Evolutionary conservation across 371 early-diverging fungal species (phyloP).

Genomic region (Mucor irregularis): DNA sequence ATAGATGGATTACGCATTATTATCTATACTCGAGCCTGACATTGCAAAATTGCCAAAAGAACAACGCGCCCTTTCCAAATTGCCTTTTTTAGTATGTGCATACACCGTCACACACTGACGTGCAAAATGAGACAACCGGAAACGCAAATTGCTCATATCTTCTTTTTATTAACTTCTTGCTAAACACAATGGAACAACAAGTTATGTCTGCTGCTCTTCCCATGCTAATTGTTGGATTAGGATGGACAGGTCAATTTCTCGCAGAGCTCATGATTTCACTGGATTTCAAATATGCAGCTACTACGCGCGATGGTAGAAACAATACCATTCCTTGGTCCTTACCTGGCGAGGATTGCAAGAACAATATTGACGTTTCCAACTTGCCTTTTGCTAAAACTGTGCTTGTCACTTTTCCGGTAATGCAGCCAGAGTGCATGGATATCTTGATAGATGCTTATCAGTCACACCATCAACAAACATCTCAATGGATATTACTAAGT

Average conservation of each 20-base stretch:
- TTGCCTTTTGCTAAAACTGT: constrained; percentile 42
- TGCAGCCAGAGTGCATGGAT: constrained; percentile 24
- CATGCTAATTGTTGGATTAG: constrained; percentile 44
- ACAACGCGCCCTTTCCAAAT: neutral
- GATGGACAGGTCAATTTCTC: constrained; percentile 52
- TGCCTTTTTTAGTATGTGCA: neutral
- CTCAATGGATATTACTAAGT: constrained; percentile 45
- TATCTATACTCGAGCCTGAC: too few species aligned
- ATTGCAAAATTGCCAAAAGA: too few species aligned
- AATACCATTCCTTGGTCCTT: constrained; percentile 41
- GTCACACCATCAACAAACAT: constrained; percentile 4
- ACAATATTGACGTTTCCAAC: constrained; percentile 19
- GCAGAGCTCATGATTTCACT: constrained; percentile 22
- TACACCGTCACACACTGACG: constrained; percentile 3
- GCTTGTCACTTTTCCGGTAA: constrained; percentile 43
- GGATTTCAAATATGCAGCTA: constrained; percentile 36
- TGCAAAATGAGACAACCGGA: neutral
- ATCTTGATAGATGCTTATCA: constrained; percentile 35
- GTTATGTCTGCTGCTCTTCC: constrained; percentile 25
- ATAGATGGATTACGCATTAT: neutral
- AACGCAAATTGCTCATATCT: constrained; percentile 6
- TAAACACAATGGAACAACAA: constrained; percentile 24
- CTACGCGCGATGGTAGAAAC: constrained; percentile 48
- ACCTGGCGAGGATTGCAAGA: neutral
- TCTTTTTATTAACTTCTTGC: neutral